Evolutionary conservation across 148 eudicot species (phyloP), one percentile per base, ranked within the genome.

Genomic region (Silene conica): DNA sequence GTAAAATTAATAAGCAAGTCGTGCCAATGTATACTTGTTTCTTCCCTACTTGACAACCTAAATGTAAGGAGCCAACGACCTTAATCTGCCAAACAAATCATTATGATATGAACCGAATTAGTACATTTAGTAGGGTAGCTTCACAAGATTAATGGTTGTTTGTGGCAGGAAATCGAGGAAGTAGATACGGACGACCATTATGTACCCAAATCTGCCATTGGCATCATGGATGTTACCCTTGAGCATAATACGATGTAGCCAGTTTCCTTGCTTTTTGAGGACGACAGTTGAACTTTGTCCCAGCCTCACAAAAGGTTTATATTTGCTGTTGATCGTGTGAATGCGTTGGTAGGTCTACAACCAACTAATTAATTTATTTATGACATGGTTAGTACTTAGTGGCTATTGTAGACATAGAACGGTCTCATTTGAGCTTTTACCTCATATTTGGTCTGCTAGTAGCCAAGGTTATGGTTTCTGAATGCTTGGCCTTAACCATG

Each of bases 151-250:
- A n/a, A 23, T 14, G 57, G 28, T 68, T 55, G 18, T 38, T 67
- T 41, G 21, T 67, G 54, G 6, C 70, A 68, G 71, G 71, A 68
- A 68, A 68, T 68, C 8, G 57, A 68, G 56, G 71, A 68, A 68
- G 71, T 48, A 48, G 98, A 94, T 81, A 94, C 98, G 0, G 97
- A 94, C 71, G 93, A 91, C 62, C 98, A 91, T 75, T 94, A 85
- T 80, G 85, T 82, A 45, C 98, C 98, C 10, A 94, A 91, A 81
- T 81, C 95, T 52, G 84, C 90, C 69, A 85, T 94, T 55, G 86
- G 82, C 73, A 94, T 94, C 20, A 84, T 77, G 62, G 84, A 89
- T 19, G 90, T 94, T 72, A 82, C 85, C 34, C 82, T 94, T 72
- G 85, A 94, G 79, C 90, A 85, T 12, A 88, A 86, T 84, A 67